phyloP scores from a whole-genome alignment of 1,284 basidiomycete genomes.

The Ceratorhiza oryzae-sativae region DNA sequence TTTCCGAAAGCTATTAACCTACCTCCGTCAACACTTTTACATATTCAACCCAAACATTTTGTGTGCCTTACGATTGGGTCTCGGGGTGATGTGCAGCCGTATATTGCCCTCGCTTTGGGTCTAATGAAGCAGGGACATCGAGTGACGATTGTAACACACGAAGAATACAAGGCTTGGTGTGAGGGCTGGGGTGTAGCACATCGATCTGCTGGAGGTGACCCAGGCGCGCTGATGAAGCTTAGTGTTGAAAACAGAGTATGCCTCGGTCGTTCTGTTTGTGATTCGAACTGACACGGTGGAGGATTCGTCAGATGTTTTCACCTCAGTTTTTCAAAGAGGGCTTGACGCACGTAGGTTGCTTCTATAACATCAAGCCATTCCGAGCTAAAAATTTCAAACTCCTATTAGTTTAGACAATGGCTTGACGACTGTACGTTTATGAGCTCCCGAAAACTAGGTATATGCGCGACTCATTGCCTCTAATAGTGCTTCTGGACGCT shows the following conservation, averaged over 20 bases:
- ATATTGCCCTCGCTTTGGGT: conserved; percentile 58
- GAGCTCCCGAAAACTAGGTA: not conserved
- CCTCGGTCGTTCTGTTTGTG: not conserved
- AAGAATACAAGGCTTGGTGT: conserved; percentile 67
- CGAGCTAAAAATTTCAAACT: not conserved
- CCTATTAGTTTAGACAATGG: conserved; percentile 70
- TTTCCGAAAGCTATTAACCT: conserved; percentile 62
- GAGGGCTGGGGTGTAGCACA: conserved; percentile 72
- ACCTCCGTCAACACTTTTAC: conserved; percentile 51
- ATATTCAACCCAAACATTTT: conserved; percentile 53
- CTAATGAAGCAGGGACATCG: conserved; percentile 62
- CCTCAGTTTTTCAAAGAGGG: conserved; percentile 83
- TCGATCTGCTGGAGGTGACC: conserved; percentile 77
- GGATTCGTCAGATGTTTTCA: conserved; percentile 73
- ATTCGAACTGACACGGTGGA: not conserved
- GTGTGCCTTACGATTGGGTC: conserved; percentile 61
- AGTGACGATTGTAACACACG: conserved; percentile 68
- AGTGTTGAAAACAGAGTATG: conserved; percentile 55
- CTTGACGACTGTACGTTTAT: conserved; percentile 67
- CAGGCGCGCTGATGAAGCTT: conserved; percentile 70
- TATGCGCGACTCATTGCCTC: not conserved
- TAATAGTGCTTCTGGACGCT: conserved; percentile 66
- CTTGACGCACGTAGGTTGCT: conserved; percentile 58
- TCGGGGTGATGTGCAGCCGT: conserved; percentile 62
- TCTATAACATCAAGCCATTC: not conserved